Evolutionary conservation across 148 eudicot species (phyloP), one percentile per base, ranked within the genome.

Genomic region (Vaccinium myrtillus): DNA sequence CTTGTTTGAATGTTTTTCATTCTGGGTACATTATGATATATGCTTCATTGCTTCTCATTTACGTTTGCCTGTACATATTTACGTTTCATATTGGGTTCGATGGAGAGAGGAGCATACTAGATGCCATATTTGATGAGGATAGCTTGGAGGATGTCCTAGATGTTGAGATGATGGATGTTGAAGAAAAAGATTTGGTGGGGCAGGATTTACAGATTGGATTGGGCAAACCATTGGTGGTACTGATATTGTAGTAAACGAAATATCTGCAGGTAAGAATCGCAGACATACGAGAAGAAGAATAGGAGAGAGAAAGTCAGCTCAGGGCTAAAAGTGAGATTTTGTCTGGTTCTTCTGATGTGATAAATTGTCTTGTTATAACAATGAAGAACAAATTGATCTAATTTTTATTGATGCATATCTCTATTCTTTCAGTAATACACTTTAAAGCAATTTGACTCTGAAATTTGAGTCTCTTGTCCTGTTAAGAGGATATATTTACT

Each of bases 91-190:
- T 63, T 73, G 5, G 43, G 67, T 55, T 48, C 77, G 46, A 95
- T 95, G 97, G 98, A 94, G 53, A 88, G 82, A 78, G 91, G 85
- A 90, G 91, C 82, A 82, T 92, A 50, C 84, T 91, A 23, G 95
- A 91, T 85, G 86, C 86, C 67, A 84, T 92, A 65, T 89, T 90
- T 39, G 93, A 89, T 54, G 96, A 88, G 81, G 89, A 85, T 69
- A 87, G 86, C 81, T 77, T 87, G 69, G 95, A 88, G 39, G 93
- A 88, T 88, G 82, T 61, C 74, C 88, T 88, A 19, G 95, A 93
- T 90, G 92, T 88, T 75, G 93, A 93, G 74, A 94, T 94, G 98
- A 82, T 91, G 88, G 98, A 93, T 85, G 81, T 93, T 1, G 96
- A 95, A 88, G 98, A 94, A 83, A 96, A 94, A 51, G 98, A 89